Evolutionary conservation across 805 yeast genomes (phyloP), one percentile per base, ranked within the genome.

Genomic region (Tetrapisispora arboricola): DNA sequence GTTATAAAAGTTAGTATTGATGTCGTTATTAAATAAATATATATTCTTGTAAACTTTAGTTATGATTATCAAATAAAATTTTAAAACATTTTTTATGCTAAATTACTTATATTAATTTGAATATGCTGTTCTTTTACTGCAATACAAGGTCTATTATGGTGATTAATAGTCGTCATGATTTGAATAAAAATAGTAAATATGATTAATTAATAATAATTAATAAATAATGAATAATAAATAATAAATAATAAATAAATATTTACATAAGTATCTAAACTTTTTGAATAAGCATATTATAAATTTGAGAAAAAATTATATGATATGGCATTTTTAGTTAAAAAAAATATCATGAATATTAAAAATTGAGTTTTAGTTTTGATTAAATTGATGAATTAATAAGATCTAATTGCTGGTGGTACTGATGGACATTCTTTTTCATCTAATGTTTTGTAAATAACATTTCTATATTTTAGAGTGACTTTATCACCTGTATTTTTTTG

Each of bases 341-440:
- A 34, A 34, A 34, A 22, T 16, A 34, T 34, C 10, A 34, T 11
- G 37, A 34, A 34, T 34, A 34, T 34, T 34, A 34, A 34, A 34
- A 34, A 6, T 24, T 34, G 22, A 24, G 10, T 16, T 22, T 17
- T 4, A 9, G 13, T 12, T n/a, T 6, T 19, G n/a, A 18, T 3
- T 4, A n/a, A 25, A 25, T 28, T n/a, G 18, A 28, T 28, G n/a
- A n/a, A n/a, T 43, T 79, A 90, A 66, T 90, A 90, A 47, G 86
- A 87, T 77, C 98, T 90, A 69, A 83, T 80, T 44, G 94, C 92
- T 44, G 97, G 97, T 51, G 97, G 97, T 49, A 90, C 96, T 38
- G 95, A 72, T 68, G 86, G 84, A 76, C 96, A 87, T 67, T 90
- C 97, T 49, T 66, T 70, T 67, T 78, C 94, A 67, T 92, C 96